Conservation (phyloP, 352 stramenopile species). For the Phytophthora fragariae region DNA sequence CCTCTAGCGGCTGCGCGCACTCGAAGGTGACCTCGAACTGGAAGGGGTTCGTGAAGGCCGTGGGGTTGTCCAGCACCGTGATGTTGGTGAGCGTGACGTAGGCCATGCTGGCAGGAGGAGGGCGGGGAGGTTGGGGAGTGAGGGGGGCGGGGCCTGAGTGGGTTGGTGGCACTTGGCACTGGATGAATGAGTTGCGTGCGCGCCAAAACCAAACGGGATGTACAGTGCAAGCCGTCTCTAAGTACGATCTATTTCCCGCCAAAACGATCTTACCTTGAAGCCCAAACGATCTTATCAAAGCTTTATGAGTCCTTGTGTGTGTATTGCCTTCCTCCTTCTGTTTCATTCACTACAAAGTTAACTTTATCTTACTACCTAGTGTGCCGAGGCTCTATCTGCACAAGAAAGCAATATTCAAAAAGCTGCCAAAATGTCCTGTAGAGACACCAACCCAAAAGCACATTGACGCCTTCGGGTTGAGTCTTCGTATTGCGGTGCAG, state of each 20-base stretch:
- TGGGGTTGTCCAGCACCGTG: conserved; percentile 98
- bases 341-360: conserved; percentile 16
- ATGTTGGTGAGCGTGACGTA: conserved; percentile 94
- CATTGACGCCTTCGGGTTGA: background rate
- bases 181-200: conserved; percentile 24
- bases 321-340: background rate
- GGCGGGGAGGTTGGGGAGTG: conserved; percentile 22
- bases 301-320: too few species aligned
- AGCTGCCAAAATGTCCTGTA: conserved; percentile 22
- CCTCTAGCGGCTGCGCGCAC: conserved; percentile 96
- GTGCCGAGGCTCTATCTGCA: conserved; percentile 24
- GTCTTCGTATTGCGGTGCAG: background rate
- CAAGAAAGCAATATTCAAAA: conserved; percentile 33
- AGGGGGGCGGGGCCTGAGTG: background rate
- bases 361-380: conserved; percentile 22
- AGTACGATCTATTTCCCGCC: conserved; percentile 41
- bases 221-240: conserved; percentile 18
- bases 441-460: background rate
- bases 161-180: conserved; percentile 13
- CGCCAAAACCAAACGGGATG: conserved; percentile 28
- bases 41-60: conserved; percentile 97
- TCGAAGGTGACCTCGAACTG: conserved; percentile 99
- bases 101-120: conserved; percentile 52
- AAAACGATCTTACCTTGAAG: background rate
- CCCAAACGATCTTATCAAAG: too few species aligned